These are phyloP conservation scores for Populus pruinosa DNA, from an alignment of 345 rosid genomes.

Conservation along the genomic window DNA sequence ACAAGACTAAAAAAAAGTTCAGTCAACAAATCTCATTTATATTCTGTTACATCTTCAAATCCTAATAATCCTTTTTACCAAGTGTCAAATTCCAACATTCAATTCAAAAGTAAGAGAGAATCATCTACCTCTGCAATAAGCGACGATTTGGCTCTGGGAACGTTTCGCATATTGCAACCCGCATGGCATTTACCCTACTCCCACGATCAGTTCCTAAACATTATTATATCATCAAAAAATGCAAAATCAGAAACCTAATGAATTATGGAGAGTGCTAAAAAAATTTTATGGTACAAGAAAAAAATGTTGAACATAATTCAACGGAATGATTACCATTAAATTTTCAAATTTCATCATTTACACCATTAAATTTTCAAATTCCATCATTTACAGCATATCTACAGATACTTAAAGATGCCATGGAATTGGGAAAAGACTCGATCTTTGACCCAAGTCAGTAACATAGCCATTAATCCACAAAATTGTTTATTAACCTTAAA, in stretches of 20 bases:
- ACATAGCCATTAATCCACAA: neutral
- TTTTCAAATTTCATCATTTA: neutral
- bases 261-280: neutral
- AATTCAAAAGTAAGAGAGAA: constrained; percentile 4
- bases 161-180: constrained; percentile 81
- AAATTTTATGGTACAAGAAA: neutral
- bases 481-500: neutral
- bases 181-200: constrained; percentile 72
- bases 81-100: neutral
- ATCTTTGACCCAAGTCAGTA: neutral
- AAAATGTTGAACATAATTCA: neutral
- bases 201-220: constrained; percentile 66
- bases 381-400: neutral
- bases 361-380: no score
- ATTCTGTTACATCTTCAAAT: neutral
- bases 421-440: neutral
- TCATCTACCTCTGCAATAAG: constrained; percentile 75
- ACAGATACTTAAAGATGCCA: neutral
- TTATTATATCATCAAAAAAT: constrained; percentile 10
- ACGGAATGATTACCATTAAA: neutral
- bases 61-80: neutral
- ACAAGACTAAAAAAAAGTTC: neutral
- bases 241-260: constrained; percentile 1
- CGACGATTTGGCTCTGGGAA: constrained; percentile 99
- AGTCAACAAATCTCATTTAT: neutral